Base-by-base conservation (phyloP, 129 eudicot species). In the Ambrosia artemisiifolia region DNA sequence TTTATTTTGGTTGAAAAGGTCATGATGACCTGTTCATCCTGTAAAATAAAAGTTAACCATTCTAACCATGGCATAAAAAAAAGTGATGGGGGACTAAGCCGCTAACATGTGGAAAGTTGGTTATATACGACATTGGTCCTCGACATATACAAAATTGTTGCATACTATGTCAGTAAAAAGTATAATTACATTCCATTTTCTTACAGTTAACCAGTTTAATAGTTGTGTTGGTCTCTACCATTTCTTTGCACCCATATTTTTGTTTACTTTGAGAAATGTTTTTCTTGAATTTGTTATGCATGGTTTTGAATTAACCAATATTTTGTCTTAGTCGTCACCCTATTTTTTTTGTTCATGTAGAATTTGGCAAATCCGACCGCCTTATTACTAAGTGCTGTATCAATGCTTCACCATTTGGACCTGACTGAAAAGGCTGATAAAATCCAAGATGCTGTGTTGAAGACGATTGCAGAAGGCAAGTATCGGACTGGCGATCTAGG, bases 291-390 rank as follows among this genome's bases (percentile, higher is more conserved):
- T 24, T 20, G 5, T 18, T 50, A 53, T 56, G 63, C 14, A 56
- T 24, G 3, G 9, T 57, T 10, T 44, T 60, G 2, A 61, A 12
- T 43, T 24, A 2, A 49, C 4, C 12, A 35, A 12, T 6, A 59
- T 63, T 40, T 28, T 30, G 4, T 13, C 12, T 11, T 40, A 66
- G 53, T n/a, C 20, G 28, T 73, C 36, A 17, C 13, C 49, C 2
- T 44, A 60, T 54, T 0, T 6, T 0, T 3, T 24, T 75, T 0
- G 36, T 53, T 35, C 4, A 38, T 83, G 83, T 64, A 95, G 99
- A 95, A 95, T 77, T 77, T 88, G 91, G 97, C 99, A 34, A 95
- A 95, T 73, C 99, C 99, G 42, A 95, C 99, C 19, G 99, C 99
- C 7, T 83, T 95, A 79, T 88, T 90, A 63, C 81, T 95, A 77